These are phyloP conservation scores for California macrophylla DNA, from an alignment of 441 rosid species.

Conservation along the genomic window DNA sequence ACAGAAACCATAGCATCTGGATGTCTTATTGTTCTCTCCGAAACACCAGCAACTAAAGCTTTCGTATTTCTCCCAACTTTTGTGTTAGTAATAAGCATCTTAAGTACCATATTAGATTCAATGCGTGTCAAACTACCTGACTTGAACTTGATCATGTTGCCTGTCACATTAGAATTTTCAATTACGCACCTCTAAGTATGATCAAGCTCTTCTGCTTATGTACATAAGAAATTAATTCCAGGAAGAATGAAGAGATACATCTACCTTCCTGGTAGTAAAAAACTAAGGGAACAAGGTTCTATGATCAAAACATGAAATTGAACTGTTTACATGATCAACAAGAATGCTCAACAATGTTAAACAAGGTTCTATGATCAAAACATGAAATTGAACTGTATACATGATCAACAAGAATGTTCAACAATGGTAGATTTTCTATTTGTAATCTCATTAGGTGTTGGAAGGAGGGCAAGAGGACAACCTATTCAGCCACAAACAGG, in stretches of 20 bases:
- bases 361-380: no score
- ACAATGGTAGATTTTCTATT: neutral
- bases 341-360: neutral
- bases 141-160: constrained; percentile 77
- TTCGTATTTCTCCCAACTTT: constrained; percentile 79
- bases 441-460: neutral
- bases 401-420: neutral
- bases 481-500: neutral
- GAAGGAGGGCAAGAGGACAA: neutral
- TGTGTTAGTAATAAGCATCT: constrained; percentile 83
- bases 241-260: neutral
- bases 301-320: neutral
- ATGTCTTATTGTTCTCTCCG: constrained; percentile 62
- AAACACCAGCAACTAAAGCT: constrained; percentile 80
- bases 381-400: neutral
- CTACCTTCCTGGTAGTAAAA: neutral
- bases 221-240: neutral
- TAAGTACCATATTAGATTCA: constrained; percentile 46
- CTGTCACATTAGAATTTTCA: constrained; percentile 28
- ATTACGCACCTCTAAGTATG: neutral
- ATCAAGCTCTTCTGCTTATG: neutral
- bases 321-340: neutral
- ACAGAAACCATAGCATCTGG: constrained; percentile 58
- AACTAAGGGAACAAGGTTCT: neutral
- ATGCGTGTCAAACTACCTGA: constrained; percentile 59